phyloP scores from a whole-genome alignment of 768 basidiomycete genomes.

The Suillus luteus region DNA sequence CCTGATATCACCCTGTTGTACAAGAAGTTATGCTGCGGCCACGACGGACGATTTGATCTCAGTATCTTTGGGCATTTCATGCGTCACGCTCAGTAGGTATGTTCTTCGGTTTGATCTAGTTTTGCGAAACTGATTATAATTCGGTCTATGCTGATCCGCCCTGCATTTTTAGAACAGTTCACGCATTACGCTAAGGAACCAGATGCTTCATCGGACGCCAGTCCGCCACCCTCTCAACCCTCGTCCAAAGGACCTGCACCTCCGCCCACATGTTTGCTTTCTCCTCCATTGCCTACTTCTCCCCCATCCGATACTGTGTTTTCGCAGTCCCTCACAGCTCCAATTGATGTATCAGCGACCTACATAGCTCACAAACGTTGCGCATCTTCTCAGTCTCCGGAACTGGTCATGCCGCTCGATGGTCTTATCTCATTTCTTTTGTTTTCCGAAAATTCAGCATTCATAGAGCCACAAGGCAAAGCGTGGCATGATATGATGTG shows the following conservation, averaged over 20 bases:
- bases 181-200: constrained; percentile 33
- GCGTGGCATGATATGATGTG: constrained; percentile 85
- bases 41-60: constrained; percentile 39
- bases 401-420: constrained; percentile 48
- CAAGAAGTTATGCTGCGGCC: constrained; percentile 36
- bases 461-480: constrained; percentile 51
- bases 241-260: background rate
- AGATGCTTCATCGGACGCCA: constrained; percentile 1
- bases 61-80: constrained; percentile 53
- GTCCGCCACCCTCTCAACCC: background rate
- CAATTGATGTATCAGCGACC: background rate
- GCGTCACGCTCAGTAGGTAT: constrained; percentile 50
- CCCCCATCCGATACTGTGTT: constrained; percentile 9
- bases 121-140: constrained; percentile 16
- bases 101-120: constrained; percentile 13
- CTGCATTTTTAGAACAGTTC: constrained; percentile 39
- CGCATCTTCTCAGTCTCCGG: constrained; percentile 8
- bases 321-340: background rate
- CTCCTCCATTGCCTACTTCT: constrained; percentile 8
- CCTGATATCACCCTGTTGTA: constrained; percentile 78
- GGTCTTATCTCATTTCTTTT: constrained; percentile 79
- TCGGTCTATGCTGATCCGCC: constrained; percentile 38
- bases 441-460: constrained; percentile 73
- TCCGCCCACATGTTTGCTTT: constrained; percentile 2
- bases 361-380: constrained; percentile 9